Base-by-base conservation (phyloP, 805 yeast genomes). In the Metschnikowia corniflorae region DNA sequence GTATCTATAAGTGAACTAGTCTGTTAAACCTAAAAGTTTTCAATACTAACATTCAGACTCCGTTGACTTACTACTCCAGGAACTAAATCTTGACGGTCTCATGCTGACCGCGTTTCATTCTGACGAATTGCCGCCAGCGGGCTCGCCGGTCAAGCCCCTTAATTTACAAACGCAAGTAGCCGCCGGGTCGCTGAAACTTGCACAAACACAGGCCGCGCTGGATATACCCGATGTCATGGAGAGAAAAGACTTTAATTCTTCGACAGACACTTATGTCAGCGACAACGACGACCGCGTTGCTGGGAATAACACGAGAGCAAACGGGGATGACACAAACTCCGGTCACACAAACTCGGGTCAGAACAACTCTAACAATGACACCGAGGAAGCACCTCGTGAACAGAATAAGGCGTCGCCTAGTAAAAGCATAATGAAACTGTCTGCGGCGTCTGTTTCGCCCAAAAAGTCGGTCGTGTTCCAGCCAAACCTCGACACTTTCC, bases 191-290 rank as follows among this genome's bases (percentile, higher is more conserved):
- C 8, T 15, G n/a, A 18, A 8, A 16, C 17, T 12, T 13, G 9
- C 19, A 10, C 9, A 27, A 14, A 7, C 19, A 8, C 6, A 7
- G 22, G n/a, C n/a, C 8, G 24, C 9, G 9, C 12, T 21, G n/a
- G 24, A 21, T n/a, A n/a, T 15, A 9, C 25, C 26, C n/a, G 31
- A 20, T 13, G 35, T 26, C 9, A 31, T 16, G n/a, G 29, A 38
- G 24, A 34, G 12, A 26, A 55, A 53, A 31, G 70, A 64, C 30
- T 58, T 57, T 37, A 63, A 60, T 43, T 67, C 72, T 6, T 57
- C 65, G 34, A 61, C 71, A 4, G 73, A 68, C 34, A 68, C 73
- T 7, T 67, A 55, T 30, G 63, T 62, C 14, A 63, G 69, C 42
- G 69, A 65, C 17, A 29, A 25, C n/a, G 25, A 37, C 7, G 40